Evolutionary conservation across 495 filamentous ascomycete species (phyloP).

Genomic region (Aspergillus diversus): DNA sequence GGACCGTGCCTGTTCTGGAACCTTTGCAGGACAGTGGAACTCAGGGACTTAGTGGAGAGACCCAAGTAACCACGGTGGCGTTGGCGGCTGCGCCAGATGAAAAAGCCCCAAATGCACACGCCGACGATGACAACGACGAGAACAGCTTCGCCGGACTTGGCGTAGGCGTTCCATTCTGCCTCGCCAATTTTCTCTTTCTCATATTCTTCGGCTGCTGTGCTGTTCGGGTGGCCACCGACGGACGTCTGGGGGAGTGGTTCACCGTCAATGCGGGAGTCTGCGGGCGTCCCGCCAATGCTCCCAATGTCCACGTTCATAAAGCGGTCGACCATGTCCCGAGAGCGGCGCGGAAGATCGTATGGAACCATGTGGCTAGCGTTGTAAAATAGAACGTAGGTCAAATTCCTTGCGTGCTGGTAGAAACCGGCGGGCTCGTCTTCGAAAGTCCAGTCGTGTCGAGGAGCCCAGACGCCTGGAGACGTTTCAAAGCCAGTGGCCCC

Average conservation of each 20-base stretch:
- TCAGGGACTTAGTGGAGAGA: slow-evolving; percentile 38
- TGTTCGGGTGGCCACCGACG: slow-evolving; percentile 86
- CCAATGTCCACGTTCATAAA: slow-evolving; percentile 94
- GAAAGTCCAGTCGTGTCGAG: slow-evolving; percentile 90
- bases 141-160: slow-evolving; percentile 86
- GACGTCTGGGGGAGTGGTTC: slow-evolving; percentile 82
- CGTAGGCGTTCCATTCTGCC: slow-evolving; percentile 91
- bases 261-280: slow-evolving; percentile 86
- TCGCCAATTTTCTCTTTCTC: slow-evolving; percentile 78
- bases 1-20: slow-evolving; percentile 52
- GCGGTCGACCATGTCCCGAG: slow-evolving; percentile 94
- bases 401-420: slow-evolving; percentile 90
- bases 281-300: slow-evolving; percentile 82
- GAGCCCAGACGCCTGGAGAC: slow-evolving; percentile 87
- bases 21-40: slow-evolving; percentile 38
- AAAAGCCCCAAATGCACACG: slow-evolving; percentile 79
- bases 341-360: slow-evolving; percentile 85
- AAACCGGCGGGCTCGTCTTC: slow-evolving; percentile 88
- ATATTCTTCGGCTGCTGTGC: slow-evolving; percentile 69
- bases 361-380: slow-evolving; percentile 98
- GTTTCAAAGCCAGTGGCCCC: slow-evolving; percentile 89
- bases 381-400: slow-evolving; percentile 95
- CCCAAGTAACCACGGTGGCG: slow-evolving; percentile 51
- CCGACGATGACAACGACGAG: slow-evolving; percentile 83
- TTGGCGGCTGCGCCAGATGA: slow-evolving; percentile 79